A percentile compares a stretch with the other conserved stretches of the same genome.
Conservation (phyloP, 192 early-diverging fungal species). For the Backusella westeae region DNA sequence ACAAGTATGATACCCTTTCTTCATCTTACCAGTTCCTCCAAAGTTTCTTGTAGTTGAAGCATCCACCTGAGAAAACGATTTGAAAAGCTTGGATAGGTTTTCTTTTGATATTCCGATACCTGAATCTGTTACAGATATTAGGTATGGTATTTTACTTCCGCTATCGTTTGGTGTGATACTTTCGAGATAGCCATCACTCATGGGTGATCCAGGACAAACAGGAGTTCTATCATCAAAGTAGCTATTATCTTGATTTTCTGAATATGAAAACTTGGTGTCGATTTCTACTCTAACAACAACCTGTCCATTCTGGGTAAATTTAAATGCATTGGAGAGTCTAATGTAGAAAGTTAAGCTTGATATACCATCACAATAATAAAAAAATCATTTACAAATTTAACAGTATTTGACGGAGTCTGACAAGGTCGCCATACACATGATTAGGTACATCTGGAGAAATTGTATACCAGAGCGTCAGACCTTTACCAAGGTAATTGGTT, state of each 20-base stretch:
- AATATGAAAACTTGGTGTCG: not conserved
- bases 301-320: slow-evolving; percentile 47
- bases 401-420: slow-evolving; percentile 51
- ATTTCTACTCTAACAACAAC: slow-evolving; percentile 33
- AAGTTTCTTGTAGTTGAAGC: slow-evolving; percentile 51
- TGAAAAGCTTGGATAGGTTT: slow-evolving; percentile 52
- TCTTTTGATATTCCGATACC: slow-evolving; percentile 45
- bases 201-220: not conserved
- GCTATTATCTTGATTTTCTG: not conserved
- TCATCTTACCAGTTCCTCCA: slow-evolving; percentile 49
- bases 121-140: slow-evolving; percentile 35
- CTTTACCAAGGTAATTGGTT: slow-evolving; percentile 60
- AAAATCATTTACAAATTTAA: slow-evolving; percentile 38
- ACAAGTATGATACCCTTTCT: not conserved
- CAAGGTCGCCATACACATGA: slow-evolving; percentile 49
- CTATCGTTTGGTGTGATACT: not conserved
- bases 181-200: not conserved
- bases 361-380: too few species aligned
- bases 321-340: slow-evolving; percentile 54
- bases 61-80: slow-evolving; percentile 64
- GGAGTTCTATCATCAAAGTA: not conserved
- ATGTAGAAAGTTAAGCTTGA: not conserved
- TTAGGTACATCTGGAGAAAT: slow-evolving; percentile 29
- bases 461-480: slow-evolving; percentile 35
- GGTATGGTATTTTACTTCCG: not conserved